Evolutionary conservation across 2,329 filamentous ascomycete species (phyloP), one percentile per base, ranked within the genome.

Genomic region (Penicillium carneum): DNA sequence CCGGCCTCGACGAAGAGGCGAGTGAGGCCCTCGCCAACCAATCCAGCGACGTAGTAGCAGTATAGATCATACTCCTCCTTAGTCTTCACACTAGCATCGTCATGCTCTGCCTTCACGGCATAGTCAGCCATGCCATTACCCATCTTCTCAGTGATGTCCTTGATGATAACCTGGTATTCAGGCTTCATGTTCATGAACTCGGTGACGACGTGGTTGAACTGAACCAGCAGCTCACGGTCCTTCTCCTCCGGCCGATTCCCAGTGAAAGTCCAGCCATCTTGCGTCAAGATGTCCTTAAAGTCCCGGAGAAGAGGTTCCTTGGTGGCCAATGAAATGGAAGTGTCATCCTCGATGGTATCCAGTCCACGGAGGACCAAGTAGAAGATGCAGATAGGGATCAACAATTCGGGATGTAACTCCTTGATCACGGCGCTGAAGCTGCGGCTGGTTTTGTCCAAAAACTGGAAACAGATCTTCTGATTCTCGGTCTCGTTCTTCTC

Each of bases 91-190:
- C 92, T 92, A 62, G 92, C 87, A 67, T 86, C 82, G 71, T 93
- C 92, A 78, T 90, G 86, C 71, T 95, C 91, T 14, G 91, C 89
- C 71, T 96, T 95, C 69, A 90, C 84, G 42, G 87, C 91, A 76
- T 96, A 99, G 80, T 99, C 94, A 31, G 95, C 95, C 95, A 99
- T 99, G 69, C 95, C 95, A 73, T 98, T 93, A 66, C 93, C 94
- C 95, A 99, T 99, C 81, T 92, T 91, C 73, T 88, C 83, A 34
- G 93, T 92, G 74, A 98, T 97, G 71, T 98, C 94, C 79, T 90
- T 89, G 79, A 99, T 95, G 74, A 98, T 93, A 7, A 84, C 86
- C 77, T 86, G 87, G 81, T 99, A 98, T 58, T 86, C 87, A 50
- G 88, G 86, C 83, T 97, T 96, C 78, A 97, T 83, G 79, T 91